phyloP scores from a whole-genome alignment of 108 stramenopile species.

The Pseudonitzschia delicatissima region DNA sequence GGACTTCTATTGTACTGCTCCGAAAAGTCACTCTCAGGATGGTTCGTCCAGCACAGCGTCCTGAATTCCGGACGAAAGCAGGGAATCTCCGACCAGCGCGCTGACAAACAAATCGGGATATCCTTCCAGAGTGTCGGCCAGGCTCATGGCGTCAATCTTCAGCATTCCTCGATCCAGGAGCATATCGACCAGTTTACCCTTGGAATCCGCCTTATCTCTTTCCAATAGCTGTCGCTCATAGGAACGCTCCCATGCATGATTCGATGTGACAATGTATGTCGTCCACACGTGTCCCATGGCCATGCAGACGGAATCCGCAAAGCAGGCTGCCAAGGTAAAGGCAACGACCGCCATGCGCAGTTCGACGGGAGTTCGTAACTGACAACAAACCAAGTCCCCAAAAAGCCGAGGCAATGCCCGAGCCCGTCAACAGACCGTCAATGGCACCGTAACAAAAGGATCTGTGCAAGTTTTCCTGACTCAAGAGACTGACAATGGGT shows the following conservation, averaged over 20 bases:
- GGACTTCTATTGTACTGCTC: background rate
- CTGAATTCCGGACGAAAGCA: constrained; percentile 23
- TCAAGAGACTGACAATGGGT: constrained; percentile 13
- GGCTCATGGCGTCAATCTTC: constrained; percentile 84
- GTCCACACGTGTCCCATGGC: constrained; percentile 80
- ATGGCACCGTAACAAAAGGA: constrained; percentile 79
- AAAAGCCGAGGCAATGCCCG: constrained; percentile 61
- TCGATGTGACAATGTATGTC: constrained; percentile 39
- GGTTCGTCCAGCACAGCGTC: constrained; percentile 12
- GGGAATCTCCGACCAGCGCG: constrained; percentile 61
- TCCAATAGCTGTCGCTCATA: constrained; percentile 41
- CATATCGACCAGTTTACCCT: constrained; percentile 68
- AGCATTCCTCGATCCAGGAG: constrained; percentile 68
- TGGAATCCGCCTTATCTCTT: constrained; percentile 44
- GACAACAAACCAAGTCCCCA: constrained; percentile 51
- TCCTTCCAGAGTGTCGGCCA: constrained; percentile 82
- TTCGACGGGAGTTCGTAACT: constrained; percentile 9
- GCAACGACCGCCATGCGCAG: constrained; percentile 39
- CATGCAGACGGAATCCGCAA: constrained; percentile 74
- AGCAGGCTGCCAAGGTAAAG: constrained; percentile 55
- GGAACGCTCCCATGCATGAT: constrained; percentile 42
- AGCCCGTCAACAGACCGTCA: constrained; percentile 75
- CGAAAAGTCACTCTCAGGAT: constrained; percentile 9
- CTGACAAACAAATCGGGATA: constrained; percentile 81
- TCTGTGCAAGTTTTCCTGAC: constrained; percentile 39